Percentiles rank a stretch among this genome's conserved stretches.
These are phyloP conservation scores for Meyerozyma carpophila DNA, from an alignment of 1,139 yeast species.

Conservation along the genomic window DNA sequence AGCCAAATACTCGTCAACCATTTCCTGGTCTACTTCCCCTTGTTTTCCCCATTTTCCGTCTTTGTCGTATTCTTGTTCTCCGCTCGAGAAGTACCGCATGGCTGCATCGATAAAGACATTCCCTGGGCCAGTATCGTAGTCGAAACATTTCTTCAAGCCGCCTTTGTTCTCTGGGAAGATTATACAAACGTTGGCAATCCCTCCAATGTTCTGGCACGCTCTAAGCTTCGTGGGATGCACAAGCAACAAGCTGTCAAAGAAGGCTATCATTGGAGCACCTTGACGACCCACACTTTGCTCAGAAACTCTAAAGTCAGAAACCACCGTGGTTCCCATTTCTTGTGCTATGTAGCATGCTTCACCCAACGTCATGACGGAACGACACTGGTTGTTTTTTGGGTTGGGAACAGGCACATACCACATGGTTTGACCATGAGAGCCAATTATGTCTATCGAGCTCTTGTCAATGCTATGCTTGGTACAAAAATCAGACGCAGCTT, in stretches of 20 bases:
- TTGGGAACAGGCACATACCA: constrained; percentile 8
- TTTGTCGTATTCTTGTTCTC: constrained; percentile 7
- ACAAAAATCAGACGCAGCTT: constrained; percentile 8
- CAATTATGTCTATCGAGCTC: constrained; percentile 8
- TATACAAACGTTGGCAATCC: constrained; percentile 10
- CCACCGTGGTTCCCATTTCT: constrained; percentile 5
- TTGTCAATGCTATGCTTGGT: constrained; percentile 5
- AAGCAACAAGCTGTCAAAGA: constrained; percentile 9
- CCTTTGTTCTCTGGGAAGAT: constrained; percentile 8
- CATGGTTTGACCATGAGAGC: constrained; percentile 11
- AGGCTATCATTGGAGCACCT: constrained; percentile 11
- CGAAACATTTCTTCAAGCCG: constrained; percentile 8
- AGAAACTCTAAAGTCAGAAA: constrained; percentile 7
- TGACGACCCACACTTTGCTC: constrained; percentile 11
- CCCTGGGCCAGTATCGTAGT: constrained; percentile 11
- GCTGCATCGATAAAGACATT: constrained; percentile 11
- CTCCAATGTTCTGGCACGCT: constrained; percentile 11
- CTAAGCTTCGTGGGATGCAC: constrained; percentile 7
- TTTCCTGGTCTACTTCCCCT: constrained; percentile 6
- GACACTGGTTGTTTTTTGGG: constrained; percentile 1
- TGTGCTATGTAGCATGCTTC: constrained; percentile 9
- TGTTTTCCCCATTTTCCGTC: constrained; percentile 9
- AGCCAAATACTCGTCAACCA: constrained; percentile 7
- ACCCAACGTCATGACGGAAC: constrained; percentile 9
- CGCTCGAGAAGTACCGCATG: constrained; percentile 9